These are phyloP conservation scores for Tarenaya hassleriana DNA, from an alignment of 345 rosid species.

Conservation along the genomic window DNA sequence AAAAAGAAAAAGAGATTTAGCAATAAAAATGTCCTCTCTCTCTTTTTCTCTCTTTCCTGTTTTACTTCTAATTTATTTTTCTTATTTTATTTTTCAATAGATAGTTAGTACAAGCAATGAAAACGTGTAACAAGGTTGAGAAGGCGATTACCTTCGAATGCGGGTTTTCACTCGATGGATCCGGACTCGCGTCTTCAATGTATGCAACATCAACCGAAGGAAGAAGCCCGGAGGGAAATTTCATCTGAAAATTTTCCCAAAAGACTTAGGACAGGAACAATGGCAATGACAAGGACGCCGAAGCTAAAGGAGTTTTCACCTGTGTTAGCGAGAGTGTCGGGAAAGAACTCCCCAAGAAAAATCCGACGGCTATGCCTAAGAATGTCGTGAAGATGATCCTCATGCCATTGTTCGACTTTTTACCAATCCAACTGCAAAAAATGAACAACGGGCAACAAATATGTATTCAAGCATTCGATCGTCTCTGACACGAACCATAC, in stretches of 20 bases:
- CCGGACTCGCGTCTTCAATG: too few relatives aligned
- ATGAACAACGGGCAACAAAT: background rate
- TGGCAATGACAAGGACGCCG: background rate
- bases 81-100: too few relatives aligned
- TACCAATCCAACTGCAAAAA: conserved; percentile 50
- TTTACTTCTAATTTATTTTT: too few relatives aligned
- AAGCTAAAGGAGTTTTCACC: conserved; percentile 15
- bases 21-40: too few relatives aligned
- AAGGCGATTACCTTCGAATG: conserved; percentile 24
- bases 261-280: too few relatives aligned
- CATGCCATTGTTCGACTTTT: conserved; percentile 60
- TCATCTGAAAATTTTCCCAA: conserved; percentile 3
- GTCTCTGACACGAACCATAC: background rate
- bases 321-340: conserved; percentile 65
- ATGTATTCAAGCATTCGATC: too few relatives aligned
- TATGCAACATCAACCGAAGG: conserved; percentile 23
- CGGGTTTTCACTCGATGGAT: conserved; percentile 16
- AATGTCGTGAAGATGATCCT: conserved; percentile 60
- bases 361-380: conserved; percentile 65
- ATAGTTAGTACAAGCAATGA: too few relatives aligned
- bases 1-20: too few relatives aligned
- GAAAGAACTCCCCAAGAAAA: conserved; percentile 73
- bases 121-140: conserved; percentile 32
- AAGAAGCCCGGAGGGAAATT: conserved; percentile 38
- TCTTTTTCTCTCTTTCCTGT: too few relatives aligned